These are phyloP conservation scores for Cupressus sempervirens DNA, from an alignment of 75 land plant species.

Conservation along the genomic window DNA sequence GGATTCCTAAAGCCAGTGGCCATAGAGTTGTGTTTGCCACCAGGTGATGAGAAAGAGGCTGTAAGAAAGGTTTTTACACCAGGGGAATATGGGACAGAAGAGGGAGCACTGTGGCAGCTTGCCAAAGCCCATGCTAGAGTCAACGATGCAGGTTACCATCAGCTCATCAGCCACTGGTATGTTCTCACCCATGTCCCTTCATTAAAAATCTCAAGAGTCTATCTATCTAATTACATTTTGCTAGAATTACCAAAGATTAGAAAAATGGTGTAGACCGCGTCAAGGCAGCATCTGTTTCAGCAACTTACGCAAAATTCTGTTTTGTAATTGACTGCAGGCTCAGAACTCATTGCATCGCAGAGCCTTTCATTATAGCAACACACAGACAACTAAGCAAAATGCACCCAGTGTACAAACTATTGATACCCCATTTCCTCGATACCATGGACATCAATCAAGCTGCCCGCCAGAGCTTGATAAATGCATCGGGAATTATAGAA, in stretches of 20 bases:
- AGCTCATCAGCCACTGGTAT: slow-evolving; percentile 70
- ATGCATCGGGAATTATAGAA: slow-evolving; percentile 8
- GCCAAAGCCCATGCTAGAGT: slow-evolving; percentile 61
- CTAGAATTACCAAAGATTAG: too few species aligned
- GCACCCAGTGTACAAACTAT: too few species aligned
- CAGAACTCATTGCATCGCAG: too few species aligned
- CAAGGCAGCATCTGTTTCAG: too few species aligned
- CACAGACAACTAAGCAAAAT: too few species aligned
- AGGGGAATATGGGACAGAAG: slow-evolving; percentile 26
- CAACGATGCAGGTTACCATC: slow-evolving; percentile 64
- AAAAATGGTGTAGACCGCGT: too few species aligned
- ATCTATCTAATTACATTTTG: too few species aligned
- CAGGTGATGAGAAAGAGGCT: slow-evolving; percentile 22
- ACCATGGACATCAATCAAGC: slow-evolving; percentile 13
- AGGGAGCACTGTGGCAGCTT: slow-evolving; percentile 53
- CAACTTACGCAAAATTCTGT: background rate
- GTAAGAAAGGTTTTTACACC: slow-evolving; percentile 40
- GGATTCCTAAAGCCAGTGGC: slow-evolving; percentile 52
- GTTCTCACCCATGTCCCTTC: too few species aligned
- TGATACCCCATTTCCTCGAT: slow-evolving; percentile 1
- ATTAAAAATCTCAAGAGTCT: too few species aligned
- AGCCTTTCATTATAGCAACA: too few species aligned
- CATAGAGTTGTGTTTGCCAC: slow-evolving; percentile 68
- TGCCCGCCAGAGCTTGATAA: slow-evolving; percentile 8
- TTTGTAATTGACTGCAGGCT: background rate